Base-by-base conservation (phyloP, 352 stramenopile genomes). In the Globisporangium cederbergense region DNA sequence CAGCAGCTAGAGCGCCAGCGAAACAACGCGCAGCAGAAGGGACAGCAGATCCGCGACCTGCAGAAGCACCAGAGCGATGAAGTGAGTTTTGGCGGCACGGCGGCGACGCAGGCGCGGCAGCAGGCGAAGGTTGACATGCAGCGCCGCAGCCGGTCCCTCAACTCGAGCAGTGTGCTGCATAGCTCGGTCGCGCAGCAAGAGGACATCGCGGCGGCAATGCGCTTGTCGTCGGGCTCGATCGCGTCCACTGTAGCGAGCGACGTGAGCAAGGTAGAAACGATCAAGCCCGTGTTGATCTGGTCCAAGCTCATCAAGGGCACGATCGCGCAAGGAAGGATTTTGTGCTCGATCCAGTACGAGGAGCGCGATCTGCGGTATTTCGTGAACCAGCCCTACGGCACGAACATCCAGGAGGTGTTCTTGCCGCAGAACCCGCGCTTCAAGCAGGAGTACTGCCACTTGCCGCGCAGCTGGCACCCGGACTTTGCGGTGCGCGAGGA, bases 341-440 rank as follows among this genome's bases (percentile, higher is more conserved):
- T 93, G 4, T 90, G 80, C 60, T 81, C 75, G 11, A 67, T 95
- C n/a, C 81, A 91, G 63, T 90, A 83, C 58, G 84, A 93, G 66
- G 78, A 89, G 67, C 70, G 62, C 13, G 86, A 95, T 45, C 59
- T 90, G 3, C 78, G 80, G 55, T 81, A 75, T 34, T 65, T 93
- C 20, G 71, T 83, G n/a, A 87, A 85, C 30, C 71, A 90, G 52
- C 79, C 84, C 45, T 89, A 89, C 62, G 81, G 85, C 2, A 93
- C 80, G 1, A 78, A 76, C 63, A 85, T 93, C 42, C 81, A 93
- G 61, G 81, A 92, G 43, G 82, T 93, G 5, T 92, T 91, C 22
- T 58, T 92, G 45, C 86, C 86, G 6, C 84, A 95, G 64, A 93
- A 95, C 62, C 79, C 80, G 53, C 74, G 86, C 22, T 95, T 95